Percentiles rank a stretch among this genome's conserved stretches.
phyloP scores from a whole-genome alignment of 2,329 filamentous ascomycete species.

The Acrocalymma vagum region DNA sequence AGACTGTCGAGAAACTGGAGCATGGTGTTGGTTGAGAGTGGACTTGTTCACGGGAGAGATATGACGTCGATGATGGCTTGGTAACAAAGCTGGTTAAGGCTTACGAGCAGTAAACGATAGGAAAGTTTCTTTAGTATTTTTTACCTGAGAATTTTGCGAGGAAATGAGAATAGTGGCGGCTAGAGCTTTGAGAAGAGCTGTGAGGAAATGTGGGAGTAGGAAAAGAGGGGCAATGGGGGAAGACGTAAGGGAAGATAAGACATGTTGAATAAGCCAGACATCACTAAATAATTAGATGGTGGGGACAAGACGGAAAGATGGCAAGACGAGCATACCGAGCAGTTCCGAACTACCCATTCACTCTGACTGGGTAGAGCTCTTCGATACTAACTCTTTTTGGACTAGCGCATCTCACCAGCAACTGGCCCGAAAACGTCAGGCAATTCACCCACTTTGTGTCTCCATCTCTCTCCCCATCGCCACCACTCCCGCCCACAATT shows the following conservation, averaged over 20 bases:
- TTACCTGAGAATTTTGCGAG: no score
- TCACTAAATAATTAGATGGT: constrained; percentile 14
- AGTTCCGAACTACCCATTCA: no score
- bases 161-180: no score
- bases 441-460: not conserved
- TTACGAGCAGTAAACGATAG: not conserved
- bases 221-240: constrained; percentile 1
- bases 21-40: constrained; percentile 25
- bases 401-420: no score
- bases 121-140: not conserved
- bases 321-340: no score
- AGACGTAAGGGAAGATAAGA: constrained; percentile 1
- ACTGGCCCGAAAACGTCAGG: no score
- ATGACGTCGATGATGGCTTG: constrained; percentile 7
- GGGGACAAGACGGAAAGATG: no score
- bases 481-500: constrained; percentile 7
- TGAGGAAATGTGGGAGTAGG: constrained; percentile 6
- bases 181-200: constrained; percentile 2
- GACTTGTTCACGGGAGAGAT: no score
- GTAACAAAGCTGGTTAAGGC: constrained; percentile 5
- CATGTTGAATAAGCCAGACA: not conserved
- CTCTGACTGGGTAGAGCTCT: no score
- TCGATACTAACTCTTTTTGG: no score
- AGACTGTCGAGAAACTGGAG: constrained; percentile 36
- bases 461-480: constrained; percentile 2